Percentiles rank a stretch among this genome's conserved stretches.
Evolutionary conservation across 202 grass and related monocot genomes (phyloP).

Genomic region (Digitaria exilis): DNA sequence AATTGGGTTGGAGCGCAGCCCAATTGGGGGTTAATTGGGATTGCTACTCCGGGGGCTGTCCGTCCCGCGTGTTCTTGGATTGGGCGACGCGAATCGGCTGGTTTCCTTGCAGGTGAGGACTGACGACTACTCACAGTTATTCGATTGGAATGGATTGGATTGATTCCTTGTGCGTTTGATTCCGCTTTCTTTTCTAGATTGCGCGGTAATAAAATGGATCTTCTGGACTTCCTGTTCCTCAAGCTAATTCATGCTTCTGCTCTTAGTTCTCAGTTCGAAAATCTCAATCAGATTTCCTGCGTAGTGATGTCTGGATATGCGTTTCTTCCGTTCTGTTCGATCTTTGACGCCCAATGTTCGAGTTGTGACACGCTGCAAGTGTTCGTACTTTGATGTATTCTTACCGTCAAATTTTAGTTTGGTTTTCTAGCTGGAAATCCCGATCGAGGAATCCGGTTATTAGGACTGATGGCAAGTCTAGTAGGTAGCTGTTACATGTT

Average conservation of each 20-base stretch:
- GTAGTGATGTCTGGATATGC: too few species aligned
- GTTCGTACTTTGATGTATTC: slow-evolving; percentile 32
- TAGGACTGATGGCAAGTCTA: slow-evolving; percentile 46
- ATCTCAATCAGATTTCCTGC: slow-evolving; percentile 29
- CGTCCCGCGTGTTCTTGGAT: slow-evolving; percentile 44
- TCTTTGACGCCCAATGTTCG: slow-evolving; percentile 42
- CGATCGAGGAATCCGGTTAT: slow-evolving; percentile 32
- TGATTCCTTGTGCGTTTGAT: slow-evolving; percentile 21
- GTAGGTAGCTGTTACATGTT: slow-evolving; percentile 41
- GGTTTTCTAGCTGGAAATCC: slow-evolving; percentile 26
- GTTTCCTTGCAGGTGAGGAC: slow-evolving; percentile 47
- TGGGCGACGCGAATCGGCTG: slow-evolving; percentile 32
- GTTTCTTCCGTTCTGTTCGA: slow-evolving; percentile 36
- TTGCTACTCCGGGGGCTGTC: slow-evolving; percentile 31
- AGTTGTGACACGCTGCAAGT: slow-evolving; percentile 21
- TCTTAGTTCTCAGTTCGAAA: slow-evolving; percentile 38
- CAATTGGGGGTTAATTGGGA: slow-evolving; percentile 52
- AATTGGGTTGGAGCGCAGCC: slow-evolving; percentile 49
- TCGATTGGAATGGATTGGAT: slow-evolving; percentile 38
- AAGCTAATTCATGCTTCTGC: slow-evolving; percentile 48
- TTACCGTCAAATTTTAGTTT: slow-evolving; percentile 13
- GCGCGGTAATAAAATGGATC: slow-evolving; percentile 36
- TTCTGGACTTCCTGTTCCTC: slow-evolving; percentile 27
- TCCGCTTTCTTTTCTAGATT: slow-evolving; percentile 33
- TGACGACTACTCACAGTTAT: slow-evolving; percentile 35